Base-by-base conservation (phyloP, 1,139 yeast species). In the Kodamaea sp. region DNA sequence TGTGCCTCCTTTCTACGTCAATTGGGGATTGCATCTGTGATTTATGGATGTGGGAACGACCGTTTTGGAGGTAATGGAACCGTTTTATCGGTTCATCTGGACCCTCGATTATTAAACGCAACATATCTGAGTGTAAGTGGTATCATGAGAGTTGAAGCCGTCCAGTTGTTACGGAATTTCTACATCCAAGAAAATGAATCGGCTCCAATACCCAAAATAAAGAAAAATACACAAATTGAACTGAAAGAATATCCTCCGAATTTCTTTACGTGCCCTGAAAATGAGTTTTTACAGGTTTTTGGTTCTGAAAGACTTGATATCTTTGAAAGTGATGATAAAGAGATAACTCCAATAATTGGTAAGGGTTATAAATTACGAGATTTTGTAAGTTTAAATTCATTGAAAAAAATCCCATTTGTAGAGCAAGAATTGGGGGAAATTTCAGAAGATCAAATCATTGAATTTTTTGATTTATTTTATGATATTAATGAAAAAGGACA, bases 31-130 rank as follows among this genome's bases (percentile, higher is more conserved):
- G 65, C 78, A 20, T 68, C 70, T 31, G 96, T 90, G 2, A 79
- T 81, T 32, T 92, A 85, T 54, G 97, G 98, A 0, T 90, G 97
- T 56, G 94, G 89, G 0, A 92, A 92, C 57, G 97, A 92, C 48
- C 65, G 98, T 37, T 92, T 92, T 65, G 98, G 98, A 0, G 98
- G 98, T 0, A 89, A 90, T 57, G 97, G 98, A 1, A 83, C 96
- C 1, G 94, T 92, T 2, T 61, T 88, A 22, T 60, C 70, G 10
- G 71, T 88, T 2, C 79, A 88, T 50, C 61, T 61, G 4, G 89
- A 82, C 45, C 47, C 52, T 0, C 63, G 68, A 10, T 40, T 52
- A 24, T 37, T 48, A 5, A 60, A 67, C 37, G 58, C 63, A 11
- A 58, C 68, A 2, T 86, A 84, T 54, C 51, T 56, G 1, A 78